Evolutionary conservation across 1,284 basidiomycete genomes (phyloP).

Genomic region (Moesziomyces sp.): DNA sequence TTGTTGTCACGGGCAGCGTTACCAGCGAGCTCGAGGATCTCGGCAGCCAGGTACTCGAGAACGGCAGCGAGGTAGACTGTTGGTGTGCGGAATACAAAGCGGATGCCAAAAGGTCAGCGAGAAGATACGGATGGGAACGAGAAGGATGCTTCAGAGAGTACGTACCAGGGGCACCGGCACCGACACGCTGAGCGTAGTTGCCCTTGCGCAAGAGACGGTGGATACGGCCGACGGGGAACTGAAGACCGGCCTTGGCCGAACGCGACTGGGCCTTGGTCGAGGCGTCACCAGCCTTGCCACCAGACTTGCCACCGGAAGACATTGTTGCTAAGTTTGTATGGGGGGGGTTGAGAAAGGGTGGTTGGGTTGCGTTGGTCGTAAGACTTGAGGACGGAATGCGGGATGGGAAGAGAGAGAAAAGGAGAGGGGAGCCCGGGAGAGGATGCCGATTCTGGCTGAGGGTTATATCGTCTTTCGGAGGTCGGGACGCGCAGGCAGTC

Average conservation of each 20-base stretch:
- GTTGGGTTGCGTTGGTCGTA: constrained; percentile 20
- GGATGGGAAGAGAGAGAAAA: constrained; percentile 21
- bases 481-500: constrained; percentile 9
- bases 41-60: constrained; percentile 88
- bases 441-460: constrained; percentile 30
- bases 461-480: constrained; percentile 40
- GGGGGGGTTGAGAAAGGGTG: constrained; percentile 19
- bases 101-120: constrained; percentile 3
- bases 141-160: constrained; percentile 22
- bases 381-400: constrained; percentile 27
- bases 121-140: neutral
- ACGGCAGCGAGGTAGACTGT: constrained; percentile 88
- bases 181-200: constrained; percentile 83
- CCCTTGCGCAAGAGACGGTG: constrained; percentile 91
- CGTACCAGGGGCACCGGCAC: constrained; percentile 79
- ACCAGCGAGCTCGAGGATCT: constrained; percentile 91
- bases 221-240: constrained; percentile 94
- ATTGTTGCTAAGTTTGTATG: constrained; percentile 36
- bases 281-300: constrained; percentile 67
- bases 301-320: constrained; percentile 70
- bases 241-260: constrained; percentile 77
- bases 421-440: constrained; percentile 16
- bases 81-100: constrained; percentile 53
- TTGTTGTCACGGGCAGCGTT: constrained; percentile 96
- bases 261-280: constrained; percentile 75